phyloP scores from a whole-genome alignment of 371 early-diverging fungal genomes.

The Mucor sp. region DNA sequence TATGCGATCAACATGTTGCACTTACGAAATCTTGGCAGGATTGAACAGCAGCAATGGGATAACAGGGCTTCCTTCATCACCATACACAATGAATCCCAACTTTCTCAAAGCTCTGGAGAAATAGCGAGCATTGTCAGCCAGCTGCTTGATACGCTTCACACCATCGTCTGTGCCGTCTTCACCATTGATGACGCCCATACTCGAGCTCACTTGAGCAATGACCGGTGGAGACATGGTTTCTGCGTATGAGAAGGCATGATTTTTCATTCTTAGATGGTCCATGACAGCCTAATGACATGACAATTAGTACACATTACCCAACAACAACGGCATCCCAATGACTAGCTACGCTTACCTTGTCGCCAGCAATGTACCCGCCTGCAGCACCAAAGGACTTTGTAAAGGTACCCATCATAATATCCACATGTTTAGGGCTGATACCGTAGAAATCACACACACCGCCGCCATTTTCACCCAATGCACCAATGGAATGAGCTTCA shows the following conservation, averaged over 20 bases:
- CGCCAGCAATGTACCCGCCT: constrained; percentile 97
- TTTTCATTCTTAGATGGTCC: constrained; percentile 79
- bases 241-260: constrained; percentile 89
- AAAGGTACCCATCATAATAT: constrained; percentile 99
- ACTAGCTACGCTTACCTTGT: constrained; percentile 25
- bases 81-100: constrained; percentile 96
- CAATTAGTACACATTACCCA: background rate
- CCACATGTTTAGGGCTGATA: constrained; percentile 90
- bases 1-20: background rate
- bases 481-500: constrained; percentile 99
- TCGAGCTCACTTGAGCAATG: constrained; percentile 90
- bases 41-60: constrained; percentile 97
- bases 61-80: constrained; percentile 93
- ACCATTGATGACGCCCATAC: constrained; percentile 77
- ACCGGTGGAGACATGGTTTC: constrained; percentile 96
- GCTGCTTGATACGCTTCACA: constrained; percentile 74
- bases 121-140: constrained; percentile 90
- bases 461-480: constrained; percentile 91
- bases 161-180: constrained; percentile 78
- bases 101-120: constrained; percentile 83
- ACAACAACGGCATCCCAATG: constrained; percentile 24
- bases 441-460: constrained; percentile 98
- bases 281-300: constrained; percentile 58
- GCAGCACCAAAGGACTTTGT: constrained; percentile 99
- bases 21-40: constrained; percentile 95